These are phyloP conservation scores for Mucor plumbeus DNA, from an alignment of 371 early-diverging fungal species.

Conservation along the genomic window DNA sequence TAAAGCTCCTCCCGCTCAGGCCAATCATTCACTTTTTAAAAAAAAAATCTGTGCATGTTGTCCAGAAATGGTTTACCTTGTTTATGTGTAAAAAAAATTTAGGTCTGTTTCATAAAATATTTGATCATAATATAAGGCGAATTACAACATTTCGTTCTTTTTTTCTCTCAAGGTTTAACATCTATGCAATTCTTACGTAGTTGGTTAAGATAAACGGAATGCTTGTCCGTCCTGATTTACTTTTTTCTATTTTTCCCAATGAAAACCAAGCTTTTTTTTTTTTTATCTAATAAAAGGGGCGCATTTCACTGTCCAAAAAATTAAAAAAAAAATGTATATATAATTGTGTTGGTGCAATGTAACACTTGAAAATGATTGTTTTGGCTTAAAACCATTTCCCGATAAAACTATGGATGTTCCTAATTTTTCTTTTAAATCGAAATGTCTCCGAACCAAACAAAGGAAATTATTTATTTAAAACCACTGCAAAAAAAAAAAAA, in stretches of 20 bases:
- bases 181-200: slow-evolving; percentile 2
- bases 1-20: neutral
- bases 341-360: neutral
- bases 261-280: neutral
- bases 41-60: neutral
- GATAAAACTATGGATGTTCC: neutral
- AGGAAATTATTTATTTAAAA: neutral
- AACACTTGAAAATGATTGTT: neutral
- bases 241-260: neutral
- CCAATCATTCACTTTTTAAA: neutral
- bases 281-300: neutral
- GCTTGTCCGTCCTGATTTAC: neutral
- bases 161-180: neutral
- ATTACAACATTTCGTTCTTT: neutral
- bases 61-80: neutral
- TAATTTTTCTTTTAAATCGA: neutral
- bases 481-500: neutral
- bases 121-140: neutral
- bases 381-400: slow-evolving; percentile 6
- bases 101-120: neutral
- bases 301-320: neutral
- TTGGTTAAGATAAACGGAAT: neutral
- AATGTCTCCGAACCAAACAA: neutral
- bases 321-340: too few species aligned
- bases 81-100: neutral